Base-by-base conservation (phyloP, 2,329 filamentous ascomycete genomes). In the Fusarium multiceps region DNA sequence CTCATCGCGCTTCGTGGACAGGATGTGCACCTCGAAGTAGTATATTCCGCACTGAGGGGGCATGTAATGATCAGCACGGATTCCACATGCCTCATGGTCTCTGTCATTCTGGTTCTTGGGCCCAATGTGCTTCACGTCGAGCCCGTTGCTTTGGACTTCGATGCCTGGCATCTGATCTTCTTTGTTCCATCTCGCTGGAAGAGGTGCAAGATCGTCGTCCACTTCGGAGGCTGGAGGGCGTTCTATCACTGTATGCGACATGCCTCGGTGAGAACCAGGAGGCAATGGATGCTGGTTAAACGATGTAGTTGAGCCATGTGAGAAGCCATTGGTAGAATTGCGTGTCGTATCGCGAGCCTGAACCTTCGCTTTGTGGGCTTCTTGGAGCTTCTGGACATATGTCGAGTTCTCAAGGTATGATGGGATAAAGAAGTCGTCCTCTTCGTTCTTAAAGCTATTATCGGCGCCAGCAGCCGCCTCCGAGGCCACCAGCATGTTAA, bases 21-120 rank as follows among this genome's bases (percentile, higher is more conserved):
- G 61, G 49, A 89, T 82, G 18, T 81, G 81, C 25, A 91, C 85
- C 78, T 99, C 96, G 76, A 90, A 99, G 79, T 99, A 99, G 80
- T 97, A 99, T 63, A 99, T 91, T 3, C 96, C 96, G 72, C 93
- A 96, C 76, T 97, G 92, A 37, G 89, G 86, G 6, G 96, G 94
- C 89, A 98, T 98, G 50, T 90, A 88, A 78, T 94, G 86, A 78
- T 99, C 92, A 28, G 94, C 89, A 59, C 96, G 89, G 61, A 97
- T 89, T 14, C 93, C 89, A 37, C 90, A 93, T 20, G 93, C 93
- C 78, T 98, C 96, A 75, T 92, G 84, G 10, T 90, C 88, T 53
- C 85, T 83, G 51, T 88, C 86, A 59, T 79, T 78, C 21, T 82
- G 76, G 25, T 78, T 81, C 73, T 85, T 86, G 1, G 80, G 74